Percentiles rank a stretch among this genome's conserved stretches.
Conservation (phyloP, 176 grass and related monocot species). For the sorghum (Sorghum bicolor) region DNA sequence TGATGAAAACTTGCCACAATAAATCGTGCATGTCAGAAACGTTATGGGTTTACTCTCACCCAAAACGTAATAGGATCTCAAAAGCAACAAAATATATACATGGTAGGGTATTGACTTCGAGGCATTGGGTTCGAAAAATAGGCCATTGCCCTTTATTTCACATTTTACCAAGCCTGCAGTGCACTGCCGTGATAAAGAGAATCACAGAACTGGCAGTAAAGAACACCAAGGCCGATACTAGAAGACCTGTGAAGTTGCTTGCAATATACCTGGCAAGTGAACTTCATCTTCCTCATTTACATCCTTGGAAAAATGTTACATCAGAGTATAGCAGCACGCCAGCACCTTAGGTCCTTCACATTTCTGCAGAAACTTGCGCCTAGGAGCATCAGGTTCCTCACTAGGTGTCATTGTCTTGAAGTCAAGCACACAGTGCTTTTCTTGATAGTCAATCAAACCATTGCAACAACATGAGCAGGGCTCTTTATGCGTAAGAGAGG, state of each 20-base stretch:
- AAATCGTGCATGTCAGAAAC: not conserved
- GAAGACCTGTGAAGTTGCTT: not conserved
- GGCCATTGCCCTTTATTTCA: not conserved
- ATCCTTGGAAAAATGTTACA: slow-evolving; percentile 21
- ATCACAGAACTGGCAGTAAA: not conserved
- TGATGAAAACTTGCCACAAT: not conserved
- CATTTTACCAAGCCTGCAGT: not conserved
- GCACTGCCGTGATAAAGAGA: not conserved
- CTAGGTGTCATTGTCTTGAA: not conserved
- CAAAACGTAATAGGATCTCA: not conserved
- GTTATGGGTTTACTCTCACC: not conserved
- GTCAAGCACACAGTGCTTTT: not conserved
- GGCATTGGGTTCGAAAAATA: not conserved
- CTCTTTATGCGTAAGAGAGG: not conserved
- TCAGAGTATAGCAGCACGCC: slow-evolving; percentile 1
- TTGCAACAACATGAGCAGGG: slow-evolving; percentile 8
- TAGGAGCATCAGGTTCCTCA: slow-evolving; percentile 14
- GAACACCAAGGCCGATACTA: not conserved
- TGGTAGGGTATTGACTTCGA: not conserved
- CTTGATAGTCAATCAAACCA: slow-evolving; percentile 1
- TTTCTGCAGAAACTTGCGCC: not conserved
- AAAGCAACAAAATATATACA: not conserved
- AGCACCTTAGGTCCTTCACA: not conserved
- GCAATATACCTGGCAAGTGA: not conserved
- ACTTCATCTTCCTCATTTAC: slow-evolving; percentile 40